phyloP scores from a whole-genome alignment of 1,284 basidiomycete species.

The Ganoderma meredithae region DNA sequence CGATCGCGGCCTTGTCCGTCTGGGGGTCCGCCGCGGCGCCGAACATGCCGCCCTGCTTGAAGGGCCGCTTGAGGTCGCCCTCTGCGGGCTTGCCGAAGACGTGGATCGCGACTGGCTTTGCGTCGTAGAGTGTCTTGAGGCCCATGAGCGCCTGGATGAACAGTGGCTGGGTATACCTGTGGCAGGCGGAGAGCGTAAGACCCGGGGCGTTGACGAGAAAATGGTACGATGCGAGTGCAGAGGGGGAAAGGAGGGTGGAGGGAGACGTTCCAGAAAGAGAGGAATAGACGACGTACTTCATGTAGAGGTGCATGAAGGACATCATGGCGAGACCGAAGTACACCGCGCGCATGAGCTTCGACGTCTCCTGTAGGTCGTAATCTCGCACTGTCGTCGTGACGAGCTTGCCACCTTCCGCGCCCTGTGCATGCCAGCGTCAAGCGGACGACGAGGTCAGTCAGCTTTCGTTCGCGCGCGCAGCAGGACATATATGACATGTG shows the following conservation, averaged over 20 bases:
- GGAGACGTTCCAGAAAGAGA: background rate
- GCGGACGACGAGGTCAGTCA: background rate
- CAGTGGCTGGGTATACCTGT: conserved; percentile 85
- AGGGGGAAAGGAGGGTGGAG: background rate
- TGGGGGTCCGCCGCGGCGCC: conserved; percentile 70
- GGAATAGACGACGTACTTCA: conserved; percentile 52
- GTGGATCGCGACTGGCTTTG: conserved; percentile 84
- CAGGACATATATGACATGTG: conserved; percentile 43
- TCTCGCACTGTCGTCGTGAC: conserved; percentile 94
- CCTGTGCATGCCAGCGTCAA: conserved; percentile 47
- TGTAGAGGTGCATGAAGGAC: conserved; percentile 88
- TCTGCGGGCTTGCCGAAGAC: conserved; percentile 79
- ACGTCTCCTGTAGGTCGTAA: conserved; percentile 90
- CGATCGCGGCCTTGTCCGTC: conserved; percentile 86
- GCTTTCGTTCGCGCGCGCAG: background rate
- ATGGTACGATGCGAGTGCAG: background rate
- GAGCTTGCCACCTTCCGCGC: conserved; percentile 78
- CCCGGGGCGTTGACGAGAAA: background rate
- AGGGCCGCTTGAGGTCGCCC: conserved; percentile 92
- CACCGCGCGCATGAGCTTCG: conserved; percentile 84
- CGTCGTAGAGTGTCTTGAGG: conserved; percentile 86
- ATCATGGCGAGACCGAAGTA: conserved; percentile 90
- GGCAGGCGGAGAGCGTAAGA: conserved; percentile 5
- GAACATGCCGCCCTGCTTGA: conserved; percentile 82
- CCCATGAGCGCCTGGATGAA: conserved; percentile 94